These are phyloP conservation scores for Sutorius eximius DNA, from an alignment of 1,284 basidiomycete genomes.

Conservation along the genomic window DNA sequence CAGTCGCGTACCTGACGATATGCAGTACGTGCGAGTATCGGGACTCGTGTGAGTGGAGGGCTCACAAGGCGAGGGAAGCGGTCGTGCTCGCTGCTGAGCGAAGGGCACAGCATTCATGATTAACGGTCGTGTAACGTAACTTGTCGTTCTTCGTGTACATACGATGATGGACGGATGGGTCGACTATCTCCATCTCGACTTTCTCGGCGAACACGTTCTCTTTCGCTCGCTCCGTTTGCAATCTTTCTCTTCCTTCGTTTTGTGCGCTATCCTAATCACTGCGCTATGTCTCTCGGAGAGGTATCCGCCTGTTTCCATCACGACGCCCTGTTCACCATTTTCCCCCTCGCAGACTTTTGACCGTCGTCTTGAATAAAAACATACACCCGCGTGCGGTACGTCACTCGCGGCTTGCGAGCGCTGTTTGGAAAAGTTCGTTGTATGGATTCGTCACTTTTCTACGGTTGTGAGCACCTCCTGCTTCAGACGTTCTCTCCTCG, in stretches of 20 bases:
- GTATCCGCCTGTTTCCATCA: slow-evolving; percentile 35
- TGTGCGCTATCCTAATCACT: slow-evolving; percentile 46
- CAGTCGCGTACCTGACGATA: slow-evolving; percentile 2
- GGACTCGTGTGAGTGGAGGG: slow-evolving; percentile 82
- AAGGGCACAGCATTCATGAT: not conserved
- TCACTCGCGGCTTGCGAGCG: slow-evolving; percentile 43
- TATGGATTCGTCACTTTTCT: slow-evolving; percentile 58
- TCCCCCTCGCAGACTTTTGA: slow-evolving; percentile 44
- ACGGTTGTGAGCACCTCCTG: slow-evolving; percentile 50
- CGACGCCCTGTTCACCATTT: not conserved
- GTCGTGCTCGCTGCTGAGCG: not conserved
- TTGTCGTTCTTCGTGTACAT: too few relatives aligned
- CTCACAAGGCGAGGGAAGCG: slow-evolving; percentile 56
- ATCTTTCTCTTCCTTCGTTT: slow-evolving; percentile 46
- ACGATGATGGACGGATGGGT: slow-evolving; percentile 40
- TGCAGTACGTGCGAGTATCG: slow-evolving; percentile 77
- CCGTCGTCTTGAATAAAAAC: slow-evolving; percentile 47
- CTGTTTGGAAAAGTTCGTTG: slow-evolving; percentile 53
- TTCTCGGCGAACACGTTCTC: slow-evolving; percentile 58
- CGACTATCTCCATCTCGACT: slow-evolving; percentile 54
- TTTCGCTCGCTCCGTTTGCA: slow-evolving; percentile 50
- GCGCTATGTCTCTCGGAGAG: slow-evolving; percentile 58
- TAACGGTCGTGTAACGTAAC: slow-evolving; percentile 1
- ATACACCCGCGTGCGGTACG: slow-evolving; percentile 43
- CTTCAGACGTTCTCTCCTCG: not conserved